Evolutionary conservation across 805 yeast species (phyloP).

Genomic region (Cyberlindnera japonica): DNA sequence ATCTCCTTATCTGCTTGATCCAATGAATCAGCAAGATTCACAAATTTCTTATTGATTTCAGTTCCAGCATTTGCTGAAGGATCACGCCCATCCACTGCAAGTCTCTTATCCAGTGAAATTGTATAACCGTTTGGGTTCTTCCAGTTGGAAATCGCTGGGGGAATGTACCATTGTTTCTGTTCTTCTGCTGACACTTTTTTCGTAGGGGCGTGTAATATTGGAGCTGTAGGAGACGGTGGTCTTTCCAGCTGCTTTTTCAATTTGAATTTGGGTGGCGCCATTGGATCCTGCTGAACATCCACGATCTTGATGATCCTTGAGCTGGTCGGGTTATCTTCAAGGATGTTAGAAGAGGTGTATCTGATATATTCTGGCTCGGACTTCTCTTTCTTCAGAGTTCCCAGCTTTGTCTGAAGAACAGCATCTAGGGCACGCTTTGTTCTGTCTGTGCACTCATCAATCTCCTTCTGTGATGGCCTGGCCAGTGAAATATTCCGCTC

Average conservation of each 20-base stretch:
- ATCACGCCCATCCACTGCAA: slow-evolving; percentile 46
- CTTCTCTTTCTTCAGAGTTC: slow-evolving; percentile 25
- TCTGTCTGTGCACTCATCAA: slow-evolving; percentile 44
- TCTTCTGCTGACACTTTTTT: slow-evolving; percentile 61
- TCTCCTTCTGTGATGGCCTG: slow-evolving; percentile 43
- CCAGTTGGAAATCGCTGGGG: slow-evolving; percentile 93
- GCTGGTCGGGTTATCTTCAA: slow-evolving; percentile 29
- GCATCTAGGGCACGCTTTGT: slow-evolving; percentile 56
- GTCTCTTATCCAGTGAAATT: slow-evolving; percentile 72
- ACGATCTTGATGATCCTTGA: slow-evolving; percentile 59
- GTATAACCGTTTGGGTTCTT: slow-evolving; percentile 90
- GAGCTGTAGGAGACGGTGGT: slow-evolving; percentile 67
- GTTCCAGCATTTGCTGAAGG: slow-evolving; percentile 31
- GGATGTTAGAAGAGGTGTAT: slow-evolving; percentile 40
- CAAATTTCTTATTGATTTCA: slow-evolving; percentile 54
- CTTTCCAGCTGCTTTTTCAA: slow-evolving; percentile 66
- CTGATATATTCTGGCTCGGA: slow-evolving; percentile 41
- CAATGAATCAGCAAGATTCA: slow-evolving; percentile 65
- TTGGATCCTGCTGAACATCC: slow-evolving; percentile 72
- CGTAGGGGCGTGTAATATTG: slow-evolving; percentile 54
- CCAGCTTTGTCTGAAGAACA: slow-evolving; percentile 41
- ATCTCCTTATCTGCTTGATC: slow-evolving; percentile 63
- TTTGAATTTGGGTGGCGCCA: slow-evolving; percentile 77
- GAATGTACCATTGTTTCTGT: slow-evolving; percentile 79
- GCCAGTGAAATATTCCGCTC: slow-evolving; percentile 38